These are phyloP conservation scores for Glebionis coronaria DNA, from an alignment of 129 eudicot genomes.

Conservation along the genomic window DNA sequence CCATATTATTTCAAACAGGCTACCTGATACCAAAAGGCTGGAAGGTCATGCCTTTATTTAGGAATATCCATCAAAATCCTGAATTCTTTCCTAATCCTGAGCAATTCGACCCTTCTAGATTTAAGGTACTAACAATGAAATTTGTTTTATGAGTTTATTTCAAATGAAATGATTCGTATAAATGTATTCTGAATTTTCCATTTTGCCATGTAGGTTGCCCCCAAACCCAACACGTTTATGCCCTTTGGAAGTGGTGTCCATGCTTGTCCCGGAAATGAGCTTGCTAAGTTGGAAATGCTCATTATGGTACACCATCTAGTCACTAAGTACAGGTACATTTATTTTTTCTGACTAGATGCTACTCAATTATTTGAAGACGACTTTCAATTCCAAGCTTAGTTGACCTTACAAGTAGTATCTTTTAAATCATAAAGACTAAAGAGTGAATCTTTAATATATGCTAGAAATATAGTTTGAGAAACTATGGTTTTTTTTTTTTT, in stretches of 20 bases:
- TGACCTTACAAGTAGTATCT: background rate
- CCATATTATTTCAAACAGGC: conserved; percentile 42
- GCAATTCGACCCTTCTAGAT: conserved; percentile 71
- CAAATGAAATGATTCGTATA: background rate
- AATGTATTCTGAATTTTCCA: background rate
- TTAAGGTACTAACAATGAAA: conserved; percentile 45
- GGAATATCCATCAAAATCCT: conserved; percentile 90
- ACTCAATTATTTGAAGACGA: too few species aligned
- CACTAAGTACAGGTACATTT: conserved; percentile 61
- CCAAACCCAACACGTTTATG: conserved; percentile 83
- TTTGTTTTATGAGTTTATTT: background rate
- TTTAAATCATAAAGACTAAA: background rate
- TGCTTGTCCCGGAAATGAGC: conserved; percentile 88
- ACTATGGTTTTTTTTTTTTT: too few species aligned
- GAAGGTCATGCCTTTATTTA: conserved; percentile 93
- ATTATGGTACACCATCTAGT: conserved; percentile 68
- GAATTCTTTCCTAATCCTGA: conserved; percentile 68
- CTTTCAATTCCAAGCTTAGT: too few species aligned
- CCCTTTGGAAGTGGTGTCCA: conserved; percentile 89
- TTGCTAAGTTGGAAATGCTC: conserved; percentile 84
- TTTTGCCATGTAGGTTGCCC: conserved; percentile 40
- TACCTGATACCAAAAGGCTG: conserved; percentile 90
- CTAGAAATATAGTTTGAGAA: conserved; percentile 22
- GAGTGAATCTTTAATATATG: conserved; percentile 26
- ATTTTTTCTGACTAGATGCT: background rate